These are phyloP conservation scores for Neophaeococcomyces aloes DNA, from an alignment of 2,329 filamentous ascomycete genomes.

Conservation along the genomic window DNA sequence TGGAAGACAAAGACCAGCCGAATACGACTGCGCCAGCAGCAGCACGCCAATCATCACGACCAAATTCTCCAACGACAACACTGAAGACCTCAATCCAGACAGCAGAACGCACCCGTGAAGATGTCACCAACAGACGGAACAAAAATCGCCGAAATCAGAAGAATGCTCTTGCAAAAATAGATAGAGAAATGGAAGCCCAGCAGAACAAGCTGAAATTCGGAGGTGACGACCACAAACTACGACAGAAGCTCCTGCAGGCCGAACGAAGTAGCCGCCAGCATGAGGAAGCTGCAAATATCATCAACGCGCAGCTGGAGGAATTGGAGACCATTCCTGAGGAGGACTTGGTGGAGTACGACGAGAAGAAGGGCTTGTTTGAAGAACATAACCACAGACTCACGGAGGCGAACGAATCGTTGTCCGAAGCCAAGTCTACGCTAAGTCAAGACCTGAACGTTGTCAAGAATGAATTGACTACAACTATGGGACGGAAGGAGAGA, in stretches of 20 bases:
- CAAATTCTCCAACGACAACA: slow-evolving; percentile 54
- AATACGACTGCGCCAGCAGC: slow-evolving; percentile 35
- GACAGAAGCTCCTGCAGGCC: slow-evolving; percentile 51
- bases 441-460: slow-evolving; percentile 42
- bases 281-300: slow-evolving; percentile 48
- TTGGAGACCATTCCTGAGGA: slow-evolving; percentile 48
- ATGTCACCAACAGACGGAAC: slow-evolving; percentile 48
- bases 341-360: slow-evolving; percentile 42
- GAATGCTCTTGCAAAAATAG: slow-evolving; percentile 45
- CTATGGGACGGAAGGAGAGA: slow-evolving; percentile 48
- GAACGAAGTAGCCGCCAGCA: slow-evolving; percentile 54
- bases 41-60: slow-evolving; percentile 48
- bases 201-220: slow-evolving; percentile 48
- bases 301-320: slow-evolving; percentile 44
- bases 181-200: slow-evolving; percentile 51
- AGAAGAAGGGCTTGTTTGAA: slow-evolving; percentile 46
- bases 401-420: slow-evolving; percentile 40
- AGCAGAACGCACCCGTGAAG: slow-evolving; percentile 50
- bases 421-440: slow-evolving; percentile 40
- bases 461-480: slow-evolving; percentile 24
- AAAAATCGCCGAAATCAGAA: slow-evolving; percentile 54
- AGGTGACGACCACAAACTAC: slow-evolving; percentile 52
- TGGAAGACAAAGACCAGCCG: slow-evolving; percentile 50
- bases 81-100: slow-evolving; percentile 55
- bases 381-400: slow-evolving; percentile 43